These are phyloP conservation scores for Arachis stenosperma DNA, from an alignment of 306 rosid genomes.

Conservation along the genomic window DNA sequence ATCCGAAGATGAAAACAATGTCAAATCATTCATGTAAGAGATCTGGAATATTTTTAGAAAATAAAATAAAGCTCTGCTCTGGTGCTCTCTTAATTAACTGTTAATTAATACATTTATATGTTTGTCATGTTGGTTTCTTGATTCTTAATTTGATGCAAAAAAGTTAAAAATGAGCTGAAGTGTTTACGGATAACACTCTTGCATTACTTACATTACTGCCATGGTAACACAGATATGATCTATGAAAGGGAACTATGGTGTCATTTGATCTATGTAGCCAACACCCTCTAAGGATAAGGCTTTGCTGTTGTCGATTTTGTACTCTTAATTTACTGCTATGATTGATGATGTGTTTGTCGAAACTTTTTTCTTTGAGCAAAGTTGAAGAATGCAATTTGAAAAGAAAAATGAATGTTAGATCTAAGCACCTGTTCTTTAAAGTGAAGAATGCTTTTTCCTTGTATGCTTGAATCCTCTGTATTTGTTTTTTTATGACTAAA, in stretches of 20 bases:
- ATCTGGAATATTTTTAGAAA: not conserved
- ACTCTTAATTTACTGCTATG: not conserved
- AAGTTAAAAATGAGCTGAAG: not conserved
- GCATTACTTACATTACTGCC: constrained; percentile 1
- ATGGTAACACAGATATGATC: too few relatives aligned
- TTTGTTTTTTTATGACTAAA: constrained; percentile 12
- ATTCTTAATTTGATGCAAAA: not conserved
- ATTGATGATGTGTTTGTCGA: not conserved
- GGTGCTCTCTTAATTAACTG: not conserved
- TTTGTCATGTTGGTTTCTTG: not conserved
- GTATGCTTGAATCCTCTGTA: constrained; percentile 14
- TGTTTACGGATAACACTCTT: not conserved
- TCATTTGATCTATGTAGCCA: too few relatives aligned
- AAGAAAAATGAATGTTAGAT: constrained; percentile 12
- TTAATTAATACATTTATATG: not conserved
- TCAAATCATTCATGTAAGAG: not conserved
- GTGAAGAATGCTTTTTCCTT: not conserved
- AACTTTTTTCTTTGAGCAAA: constrained; percentile 16
- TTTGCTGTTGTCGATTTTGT: too few relatives aligned
- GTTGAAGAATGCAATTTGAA: not conserved
- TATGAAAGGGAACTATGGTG: too few relatives aligned
- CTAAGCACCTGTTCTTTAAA: not conserved
- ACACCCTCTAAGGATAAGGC: too few relatives aligned
- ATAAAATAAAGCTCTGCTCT: not conserved
- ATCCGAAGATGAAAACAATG: not conserved